These are phyloP conservation scores for Dipodascus albidus DNA, from an alignment of 805 yeast genomes.

Conservation along the genomic window DNA sequence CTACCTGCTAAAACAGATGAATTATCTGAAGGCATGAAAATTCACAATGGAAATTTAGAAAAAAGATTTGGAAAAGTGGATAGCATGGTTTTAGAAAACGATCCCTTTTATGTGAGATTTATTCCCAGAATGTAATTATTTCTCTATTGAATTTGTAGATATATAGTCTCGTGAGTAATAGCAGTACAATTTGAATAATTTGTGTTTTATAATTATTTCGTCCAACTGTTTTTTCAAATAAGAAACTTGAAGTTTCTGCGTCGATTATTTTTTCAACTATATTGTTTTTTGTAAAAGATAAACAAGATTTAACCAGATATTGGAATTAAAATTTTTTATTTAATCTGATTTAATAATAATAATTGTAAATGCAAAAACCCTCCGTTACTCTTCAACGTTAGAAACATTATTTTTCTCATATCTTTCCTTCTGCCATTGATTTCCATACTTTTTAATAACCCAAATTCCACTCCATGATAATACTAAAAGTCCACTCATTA, in stretches of 20 bases:
- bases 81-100: conserved; percentile 56
- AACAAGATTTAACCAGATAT: too few species aligned
- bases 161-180: background rate
- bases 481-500: conserved; percentile 39
- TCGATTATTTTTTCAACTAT: too few species aligned
- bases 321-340: too few species aligned
- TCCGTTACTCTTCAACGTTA: too few species aligned
- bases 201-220: background rate
- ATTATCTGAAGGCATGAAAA: conserved; percentile 24
- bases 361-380: too few species aligned
- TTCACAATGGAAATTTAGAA: conserved; percentile 36
- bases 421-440: background rate
- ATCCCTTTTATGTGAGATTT: conserved; percentile 28
- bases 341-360: too few species aligned
- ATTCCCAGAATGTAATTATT: conserved; percentile 16
- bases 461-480: background rate
- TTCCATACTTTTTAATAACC: conserved; percentile 6
- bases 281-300: too few species aligned
- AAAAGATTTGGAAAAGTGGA: conserved; percentile 39
- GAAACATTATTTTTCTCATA: background rate
- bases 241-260: too few species aligned
- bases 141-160: background rate
- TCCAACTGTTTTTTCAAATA: too few species aligned
- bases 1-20: conserved; percentile 30
- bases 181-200: background rate